Percentiles rank a stretch among this genome's conserved stretches.
phyloP scores from a whole-genome alignment of 352 stramenopile genomes.

The Phytophthora cactorum region DNA sequence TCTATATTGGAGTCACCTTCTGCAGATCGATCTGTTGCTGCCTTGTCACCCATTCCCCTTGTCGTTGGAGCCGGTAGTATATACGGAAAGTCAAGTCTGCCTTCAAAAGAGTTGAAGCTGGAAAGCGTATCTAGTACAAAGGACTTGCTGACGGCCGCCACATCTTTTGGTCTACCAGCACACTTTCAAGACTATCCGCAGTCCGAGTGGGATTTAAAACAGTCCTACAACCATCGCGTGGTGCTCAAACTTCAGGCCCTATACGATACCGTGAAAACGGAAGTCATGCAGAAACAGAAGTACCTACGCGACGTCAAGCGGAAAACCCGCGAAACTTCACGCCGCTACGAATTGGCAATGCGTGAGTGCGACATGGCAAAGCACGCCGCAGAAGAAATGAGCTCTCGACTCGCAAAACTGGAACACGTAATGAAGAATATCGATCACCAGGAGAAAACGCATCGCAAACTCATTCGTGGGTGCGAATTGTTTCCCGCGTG shows the following conservation, averaged over 20 bases:
- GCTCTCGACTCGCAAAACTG: conserved; percentile 66
- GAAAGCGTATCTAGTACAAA: conserved; percentile 32
- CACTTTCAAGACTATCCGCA: conserved; percentile 85
- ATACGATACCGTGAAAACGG: conserved; percentile 67
- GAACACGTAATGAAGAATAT: conserved; percentile 68
- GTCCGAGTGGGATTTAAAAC: conserved; percentile 76
- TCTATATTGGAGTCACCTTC: background rate
- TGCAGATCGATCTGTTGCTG: conserved; percentile 3
- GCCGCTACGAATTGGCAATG: conserved; percentile 70
- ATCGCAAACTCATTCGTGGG: conserved; percentile 67
- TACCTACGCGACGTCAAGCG: conserved; percentile 63
- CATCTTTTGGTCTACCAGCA: conserved; percentile 65
- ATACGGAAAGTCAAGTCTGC: conserved; percentile 6
- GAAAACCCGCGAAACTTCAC: conserved; percentile 69
- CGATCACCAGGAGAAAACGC: conserved; percentile 74
- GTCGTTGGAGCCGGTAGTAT: background rate
- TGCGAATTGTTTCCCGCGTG: conserved; percentile 73
- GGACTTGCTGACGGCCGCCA: conserved; percentile 37
- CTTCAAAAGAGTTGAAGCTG: conserved; percentile 32
- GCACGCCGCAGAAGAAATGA: conserved; percentile 79
- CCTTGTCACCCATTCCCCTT: background rate
- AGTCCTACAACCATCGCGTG: conserved; percentile 81
- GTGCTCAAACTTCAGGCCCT: conserved; percentile 80
- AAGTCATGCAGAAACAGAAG: conserved; percentile 67
- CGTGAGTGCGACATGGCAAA: conserved; percentile 83